phyloP scores from a whole-genome alignment of 1,284 basidiomycete genomes.

The Melanopsichium pennsylvanicum region DNA sequence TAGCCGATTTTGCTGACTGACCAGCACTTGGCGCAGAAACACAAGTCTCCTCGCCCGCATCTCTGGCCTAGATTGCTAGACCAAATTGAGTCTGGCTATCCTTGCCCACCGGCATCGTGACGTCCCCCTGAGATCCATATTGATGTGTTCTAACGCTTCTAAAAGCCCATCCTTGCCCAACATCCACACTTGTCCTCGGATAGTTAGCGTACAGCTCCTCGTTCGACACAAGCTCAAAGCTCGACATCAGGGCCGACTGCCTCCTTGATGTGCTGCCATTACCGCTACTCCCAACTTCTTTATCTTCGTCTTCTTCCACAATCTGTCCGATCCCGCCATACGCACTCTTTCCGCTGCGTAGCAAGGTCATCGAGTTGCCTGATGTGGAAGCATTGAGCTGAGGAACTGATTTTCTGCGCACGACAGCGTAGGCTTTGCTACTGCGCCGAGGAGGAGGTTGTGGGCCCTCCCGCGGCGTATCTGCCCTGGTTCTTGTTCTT shows the following conservation, averaged over 20 bases:
- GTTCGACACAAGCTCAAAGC: neutral
- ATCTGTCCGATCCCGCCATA: conserved; percentile 13
- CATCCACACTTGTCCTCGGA: neutral
- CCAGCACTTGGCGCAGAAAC: too few species aligned
- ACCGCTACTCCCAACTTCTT: neutral
- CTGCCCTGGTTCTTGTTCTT: neutral
- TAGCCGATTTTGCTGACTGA: neutral
- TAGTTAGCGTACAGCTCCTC: neutral
- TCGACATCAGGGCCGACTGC: conserved; percentile 9
- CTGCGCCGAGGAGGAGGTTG: conserved; percentile 17
- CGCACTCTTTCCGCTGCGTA: neutral
- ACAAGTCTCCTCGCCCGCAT: too few species aligned
- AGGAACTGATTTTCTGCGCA: neutral
- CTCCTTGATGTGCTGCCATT: neutral
- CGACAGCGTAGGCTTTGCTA: conserved; percentile 17
- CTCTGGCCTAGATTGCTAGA: neutral
- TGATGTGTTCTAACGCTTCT: neutral
- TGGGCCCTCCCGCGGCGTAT: neutral
- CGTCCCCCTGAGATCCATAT: neutral
- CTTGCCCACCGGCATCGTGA: neutral
- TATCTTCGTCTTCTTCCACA: conserved; percentile 15
- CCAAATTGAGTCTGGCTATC: neutral
- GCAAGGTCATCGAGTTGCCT: too few species aligned
- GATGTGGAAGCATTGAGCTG: neutral
- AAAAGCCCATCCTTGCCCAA: neutral